These are phyloP conservation scores for Xylaria sp. DNA, from an alignment of 2,329 filamentous ascomycete genomes.

Conservation along the genomic window DNA sequence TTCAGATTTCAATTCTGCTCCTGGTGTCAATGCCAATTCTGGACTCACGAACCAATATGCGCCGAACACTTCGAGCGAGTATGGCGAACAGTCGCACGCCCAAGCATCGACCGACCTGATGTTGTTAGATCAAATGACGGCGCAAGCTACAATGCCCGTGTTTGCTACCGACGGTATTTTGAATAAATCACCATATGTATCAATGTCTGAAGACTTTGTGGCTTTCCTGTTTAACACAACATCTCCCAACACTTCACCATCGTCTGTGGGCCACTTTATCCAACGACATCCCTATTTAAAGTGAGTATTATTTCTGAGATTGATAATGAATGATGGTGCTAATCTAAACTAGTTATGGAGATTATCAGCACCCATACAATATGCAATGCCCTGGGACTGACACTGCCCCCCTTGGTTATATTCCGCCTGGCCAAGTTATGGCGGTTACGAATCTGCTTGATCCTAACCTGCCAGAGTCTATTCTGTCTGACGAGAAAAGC, in stretches of 20 bases:
- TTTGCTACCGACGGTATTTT: conserved; percentile 83
- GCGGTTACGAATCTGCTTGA: conserved; percentile 87
- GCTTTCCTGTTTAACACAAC: conserved; percentile 83
- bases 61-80: conserved; percentile 56
- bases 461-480: conserved; percentile 79
- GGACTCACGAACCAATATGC: conserved; percentile 54
- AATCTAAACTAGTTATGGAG: conserved; percentile 59
- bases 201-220: conserved; percentile 87
- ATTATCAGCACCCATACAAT: conserved; percentile 61
- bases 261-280: conserved; percentile 60
- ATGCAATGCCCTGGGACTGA: conserved; percentile 62
- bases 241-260: conserved; percentile 62
- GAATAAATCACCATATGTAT: conserved; percentile 84
- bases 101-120: conserved; percentile 65
- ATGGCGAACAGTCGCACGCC: conserved; percentile 55
- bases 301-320: conserved; percentile 52
- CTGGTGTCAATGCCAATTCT: conserved; percentile 50
- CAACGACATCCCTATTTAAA: conserved; percentile 58
- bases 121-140: conserved; percentile 70
- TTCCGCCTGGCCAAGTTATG: conserved; percentile 78
- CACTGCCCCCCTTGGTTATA: conserved; percentile 62
- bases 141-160: conserved; percentile 79
- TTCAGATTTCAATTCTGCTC: conserved; percentile 63
- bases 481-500: conserved; percentile 88
- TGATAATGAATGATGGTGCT: conserved; percentile 26